A percentile compares a stretch with the other conserved stretches of the same genome.
Evolutionary conservation across 2,329 filamentous ascomycete species (phyloP).

Genomic region (Claviceps paspali): DNA sequence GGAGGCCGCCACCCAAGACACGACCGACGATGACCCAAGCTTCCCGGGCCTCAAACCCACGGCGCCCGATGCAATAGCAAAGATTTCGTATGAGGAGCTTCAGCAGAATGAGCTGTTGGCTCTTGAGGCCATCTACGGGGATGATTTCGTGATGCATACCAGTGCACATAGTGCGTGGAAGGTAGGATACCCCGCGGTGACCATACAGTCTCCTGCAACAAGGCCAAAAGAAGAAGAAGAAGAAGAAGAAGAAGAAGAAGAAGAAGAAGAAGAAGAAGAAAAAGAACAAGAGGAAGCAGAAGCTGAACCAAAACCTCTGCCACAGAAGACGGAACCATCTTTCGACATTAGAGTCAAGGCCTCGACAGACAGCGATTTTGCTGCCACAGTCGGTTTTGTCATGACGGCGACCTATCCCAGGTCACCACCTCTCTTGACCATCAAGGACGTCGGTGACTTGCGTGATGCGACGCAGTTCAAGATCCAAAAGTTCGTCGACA

Average conservation of each 20-base stretch:
- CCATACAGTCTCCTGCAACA: background rate
- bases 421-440: slow-evolving; percentile 54
- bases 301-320: background rate
- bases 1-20: slow-evolving; percentile 25
- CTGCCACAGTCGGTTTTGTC: slow-evolving; percentile 58
- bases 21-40: slow-evolving; percentile 31
- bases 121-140: slow-evolving; percentile 74
- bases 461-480: slow-evolving; percentile 57
- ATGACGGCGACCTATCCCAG: slow-evolving; percentile 87
- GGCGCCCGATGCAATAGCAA: slow-evolving; percentile 25
- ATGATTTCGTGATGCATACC: slow-evolving; percentile 68
- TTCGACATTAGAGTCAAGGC: slow-evolving; percentile 71
- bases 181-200: slow-evolving; percentile 28
- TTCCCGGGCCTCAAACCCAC: slow-evolving; percentile 35
- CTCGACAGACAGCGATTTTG: slow-evolving; percentile 55
- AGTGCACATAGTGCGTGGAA: slow-evolving; percentile 69
- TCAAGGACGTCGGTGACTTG: slow-evolving; percentile 50
- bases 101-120: slow-evolving; percentile 81
- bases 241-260: too few species aligned
- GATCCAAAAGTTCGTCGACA: slow-evolving; percentile 48
- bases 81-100: slow-evolving; percentile 61
- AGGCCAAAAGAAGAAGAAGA: background rate
- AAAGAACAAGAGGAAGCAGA: too few species aligned
- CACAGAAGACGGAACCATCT: slow-evolving; percentile 60
- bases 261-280: too few species aligned